Percentiles rank a stretch among this genome's conserved stretches.
phyloP scores from a whole-genome alignment of 179 eudicot species.

The Corrigiola litoralis region DNA sequence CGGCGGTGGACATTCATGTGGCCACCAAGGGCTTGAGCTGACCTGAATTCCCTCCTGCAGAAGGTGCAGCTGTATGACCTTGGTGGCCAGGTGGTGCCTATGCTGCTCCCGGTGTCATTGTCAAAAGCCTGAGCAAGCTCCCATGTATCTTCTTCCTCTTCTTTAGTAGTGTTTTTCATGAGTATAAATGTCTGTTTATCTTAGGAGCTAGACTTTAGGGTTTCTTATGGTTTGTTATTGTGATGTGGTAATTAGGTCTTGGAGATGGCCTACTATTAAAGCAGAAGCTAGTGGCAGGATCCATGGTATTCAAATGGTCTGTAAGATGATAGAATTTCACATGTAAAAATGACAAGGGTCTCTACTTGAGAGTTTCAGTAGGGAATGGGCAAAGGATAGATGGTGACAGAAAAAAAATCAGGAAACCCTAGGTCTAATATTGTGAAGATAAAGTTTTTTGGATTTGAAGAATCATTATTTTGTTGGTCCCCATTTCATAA shows the following conservation, averaged over 20 bases:
- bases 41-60: constrained; percentile 63
- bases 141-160: constrained; percentile 34
- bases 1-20: constrained; percentile 79
- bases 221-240: neutral
- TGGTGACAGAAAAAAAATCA: constrained; percentile 4
- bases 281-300: constrained; percentile 1
- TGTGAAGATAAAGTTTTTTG: constrained; percentile 13
- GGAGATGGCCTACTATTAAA: neutral
- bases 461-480: neutral
- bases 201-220: neutral
- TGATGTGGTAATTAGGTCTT: neutral
- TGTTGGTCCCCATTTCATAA: constrained; percentile 15
- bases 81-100: constrained; percentile 61
- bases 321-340: constrained; percentile 28
- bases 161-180: neutral
- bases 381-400: constrained; percentile 15
- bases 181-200: neutral
- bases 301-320: constrained; percentile 16
- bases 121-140: constrained; percentile 46
- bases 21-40: constrained; percentile 81
- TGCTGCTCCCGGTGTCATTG: constrained; percentile 35
- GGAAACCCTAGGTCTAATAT: constrained; percentile 26
- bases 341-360: constrained; percentile 24
- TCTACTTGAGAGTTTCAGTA: constrained; percentile 6
- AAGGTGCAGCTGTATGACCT: constrained; percentile 57